phyloP scores from a whole-genome alignment of 441 rosid species.

The Gossypium laxum region DNA sequence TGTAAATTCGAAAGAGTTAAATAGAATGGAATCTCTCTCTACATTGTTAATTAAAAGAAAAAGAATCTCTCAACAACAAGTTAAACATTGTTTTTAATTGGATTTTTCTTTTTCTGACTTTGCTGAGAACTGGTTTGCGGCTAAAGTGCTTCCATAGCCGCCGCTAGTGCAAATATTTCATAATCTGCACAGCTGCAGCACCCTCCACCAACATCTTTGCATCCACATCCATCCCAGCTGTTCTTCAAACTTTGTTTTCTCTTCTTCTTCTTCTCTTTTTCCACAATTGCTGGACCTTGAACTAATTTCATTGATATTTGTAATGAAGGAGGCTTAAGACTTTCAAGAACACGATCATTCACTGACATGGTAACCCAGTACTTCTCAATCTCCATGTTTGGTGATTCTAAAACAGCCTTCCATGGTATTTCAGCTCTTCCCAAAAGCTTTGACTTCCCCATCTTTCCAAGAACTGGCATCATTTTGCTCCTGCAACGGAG shows the following conservation, averaged over 20 bases:
- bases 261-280: slow-evolving; percentile 17
- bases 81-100: too few species aligned
- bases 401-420: slow-evolving; percentile 45
- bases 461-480: slow-evolving; percentile 25
- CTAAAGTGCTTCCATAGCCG: slow-evolving; percentile 40
- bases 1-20: too few species aligned
- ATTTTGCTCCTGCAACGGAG: slow-evolving; percentile 36
- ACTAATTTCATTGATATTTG: slow-evolving; percentile 36
- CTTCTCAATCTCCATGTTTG: slow-evolving; percentile 44
- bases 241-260: slow-evolving; percentile 15
- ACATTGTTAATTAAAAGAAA: too few species aligned
- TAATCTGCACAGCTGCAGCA: slow-evolving; percentile 26
- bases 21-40: too few species aligned
- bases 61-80: too few species aligned
- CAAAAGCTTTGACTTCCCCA: slow-evolving; percentile 40
- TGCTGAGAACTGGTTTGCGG: neutral
- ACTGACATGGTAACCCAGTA: slow-evolving; percentile 47
- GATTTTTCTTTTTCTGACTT: too few species aligned
- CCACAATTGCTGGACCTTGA: slow-evolving; percentile 18
- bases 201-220: slow-evolving; percentile 24
- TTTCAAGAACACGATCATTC: slow-evolving; percentile 15
- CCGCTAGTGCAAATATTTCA: slow-evolving; percentile 47
- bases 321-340: slow-evolving; percentile 38
- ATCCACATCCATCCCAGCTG: slow-evolving; percentile 27
- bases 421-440: slow-evolving; percentile 60